These are phyloP conservation scores for Talaromyces verruculosus DNA, from an alignment of 2,329 filamentous ascomycete species.

Conservation along the genomic window DNA sequence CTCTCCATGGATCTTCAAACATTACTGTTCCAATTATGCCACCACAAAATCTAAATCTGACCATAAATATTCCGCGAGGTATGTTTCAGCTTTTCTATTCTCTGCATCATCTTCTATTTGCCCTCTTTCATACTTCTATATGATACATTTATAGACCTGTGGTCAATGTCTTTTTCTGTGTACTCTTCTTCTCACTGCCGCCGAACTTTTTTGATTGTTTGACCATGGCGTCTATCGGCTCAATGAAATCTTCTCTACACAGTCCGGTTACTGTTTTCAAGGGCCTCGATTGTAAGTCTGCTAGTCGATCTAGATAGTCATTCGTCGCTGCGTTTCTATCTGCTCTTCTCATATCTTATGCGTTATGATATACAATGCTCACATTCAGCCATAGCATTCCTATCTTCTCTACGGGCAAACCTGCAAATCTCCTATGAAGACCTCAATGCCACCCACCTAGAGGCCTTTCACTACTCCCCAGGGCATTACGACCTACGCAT, in stretches of 20 bases:
- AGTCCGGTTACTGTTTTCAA: constrained; percentile 18
- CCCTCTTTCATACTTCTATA: not conserved
- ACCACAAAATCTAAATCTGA: constrained; percentile 12
- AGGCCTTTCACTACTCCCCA: constrained; percentile 31
- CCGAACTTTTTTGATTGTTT: not conserved
- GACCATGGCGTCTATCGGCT: constrained; percentile 4
- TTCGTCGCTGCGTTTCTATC: not conserved
- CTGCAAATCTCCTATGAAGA: constrained; percentile 62
- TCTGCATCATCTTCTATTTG: not conserved
- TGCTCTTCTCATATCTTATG: not conserved
- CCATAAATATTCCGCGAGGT: constrained; percentile 15
- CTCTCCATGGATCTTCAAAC: constrained; percentile 12
- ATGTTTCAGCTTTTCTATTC: not conserved
- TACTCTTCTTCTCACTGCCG: not conserved
- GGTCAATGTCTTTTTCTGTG: not conserved
- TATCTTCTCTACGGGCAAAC: constrained; percentile 78
- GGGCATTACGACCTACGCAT: constrained; percentile 23
- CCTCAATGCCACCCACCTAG: constrained; percentile 41
- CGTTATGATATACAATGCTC: not conserved
- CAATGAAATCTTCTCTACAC: constrained; percentile 18
- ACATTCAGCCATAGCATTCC: constrained; percentile 62
- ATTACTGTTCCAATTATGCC: constrained; percentile 6
- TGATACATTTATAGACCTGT: not conserved
- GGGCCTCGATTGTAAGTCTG: constrained; percentile 20
- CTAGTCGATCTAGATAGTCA: not conserved